Percentiles rank a stretch among this genome's conserved stretches.
phyloP scores from a whole-genome alignment of 305 asterid species.

The Lippia alba region DNA sequence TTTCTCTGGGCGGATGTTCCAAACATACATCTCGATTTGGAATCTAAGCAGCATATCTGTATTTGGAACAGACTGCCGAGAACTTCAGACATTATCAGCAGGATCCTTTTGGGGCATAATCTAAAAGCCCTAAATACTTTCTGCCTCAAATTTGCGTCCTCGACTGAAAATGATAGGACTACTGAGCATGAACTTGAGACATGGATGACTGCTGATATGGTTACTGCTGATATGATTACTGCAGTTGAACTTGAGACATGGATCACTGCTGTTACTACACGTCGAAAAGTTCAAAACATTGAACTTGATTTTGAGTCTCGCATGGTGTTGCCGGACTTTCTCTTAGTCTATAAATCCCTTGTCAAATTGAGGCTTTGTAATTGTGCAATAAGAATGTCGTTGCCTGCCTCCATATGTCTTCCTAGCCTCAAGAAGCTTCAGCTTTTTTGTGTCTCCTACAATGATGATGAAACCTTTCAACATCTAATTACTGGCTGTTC shows the following conservation, averaged over 20 bases:
- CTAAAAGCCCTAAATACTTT: neutral
- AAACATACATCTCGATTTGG: too few species aligned
- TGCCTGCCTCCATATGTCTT: neutral
- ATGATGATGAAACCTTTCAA: neutral
- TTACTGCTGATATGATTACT: constrained; percentile 1
- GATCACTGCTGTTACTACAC: constrained; percentile 6
- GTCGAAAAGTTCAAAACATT: neutral
- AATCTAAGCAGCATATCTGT: too few species aligned
- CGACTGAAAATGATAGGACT: too few species aligned
- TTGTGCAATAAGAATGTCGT: neutral
- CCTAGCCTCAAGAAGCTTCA: constrained; percentile 28
- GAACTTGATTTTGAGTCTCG: neutral
- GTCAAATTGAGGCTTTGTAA: constrained; percentile 4
- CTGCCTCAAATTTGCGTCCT: neutral
- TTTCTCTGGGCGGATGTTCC: too few species aligned
- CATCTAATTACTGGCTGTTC: constrained; percentile 13
- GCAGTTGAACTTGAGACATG: neutral
- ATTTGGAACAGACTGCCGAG: too few species aligned
- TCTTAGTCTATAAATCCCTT: constrained; percentile 27
- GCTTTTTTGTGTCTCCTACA: neutral
- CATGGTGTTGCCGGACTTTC: constrained; percentile 3
- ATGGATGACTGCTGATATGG: constrained; percentile 10
- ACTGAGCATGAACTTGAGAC: neutral
- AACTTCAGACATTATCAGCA: too few species aligned
- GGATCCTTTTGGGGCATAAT: too few species aligned